phyloP scores from a whole-genome alignment of 2,329 filamentous ascomycete genomes.

The Penicillium thymicola region DNA sequence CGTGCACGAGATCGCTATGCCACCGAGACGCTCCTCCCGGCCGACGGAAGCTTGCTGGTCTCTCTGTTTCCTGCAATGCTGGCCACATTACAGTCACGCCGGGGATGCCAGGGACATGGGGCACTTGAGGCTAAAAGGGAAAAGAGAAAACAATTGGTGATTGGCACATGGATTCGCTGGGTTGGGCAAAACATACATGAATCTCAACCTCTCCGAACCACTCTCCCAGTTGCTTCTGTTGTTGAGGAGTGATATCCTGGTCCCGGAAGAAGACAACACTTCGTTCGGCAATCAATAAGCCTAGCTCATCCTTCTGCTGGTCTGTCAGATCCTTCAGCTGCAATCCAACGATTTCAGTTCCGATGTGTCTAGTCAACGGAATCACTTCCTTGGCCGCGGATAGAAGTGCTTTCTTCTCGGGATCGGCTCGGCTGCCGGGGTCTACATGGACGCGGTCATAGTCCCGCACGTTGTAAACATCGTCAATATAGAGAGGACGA shows the following conservation, averaged over 20 bases:
- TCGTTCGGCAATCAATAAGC: conserved; percentile 60
- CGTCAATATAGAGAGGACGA: conserved; percentile 65
- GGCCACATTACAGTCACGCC: conserved; percentile 70
- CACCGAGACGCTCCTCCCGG: conserved; percentile 66
- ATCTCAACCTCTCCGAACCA: conserved; percentile 65
- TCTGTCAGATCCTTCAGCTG: conserved; percentile 61
- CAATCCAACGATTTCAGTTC: conserved; percentile 62
- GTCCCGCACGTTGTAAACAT: conserved; percentile 64
- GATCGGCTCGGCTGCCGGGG: conserved; percentile 62
- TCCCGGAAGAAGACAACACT: conserved; percentile 67
- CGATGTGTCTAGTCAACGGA: conserved; percentile 60
- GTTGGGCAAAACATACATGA: conserved; percentile 52
- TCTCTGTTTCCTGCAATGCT: conserved; percentile 61
- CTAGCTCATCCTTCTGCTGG: conserved; percentile 61
- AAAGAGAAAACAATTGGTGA: not conserved
- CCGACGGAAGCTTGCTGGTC: conserved; percentile 59
- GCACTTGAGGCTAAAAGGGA: conserved; percentile 59
- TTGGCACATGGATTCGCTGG: not conserved
- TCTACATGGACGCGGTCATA: conserved; percentile 57
- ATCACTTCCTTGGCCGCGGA: conserved; percentile 62
- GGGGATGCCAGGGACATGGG: conserved; percentile 64
- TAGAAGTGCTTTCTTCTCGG: conserved; percentile 59
- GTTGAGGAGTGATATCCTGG: conserved; percentile 59
- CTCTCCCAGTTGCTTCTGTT: conserved; percentile 62
- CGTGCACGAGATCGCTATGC: conserved; percentile 70